phyloP scores from a whole-genome alignment of 2,329 filamentous ascomycete genomes.

The Fusarium camptoceras region DNA sequence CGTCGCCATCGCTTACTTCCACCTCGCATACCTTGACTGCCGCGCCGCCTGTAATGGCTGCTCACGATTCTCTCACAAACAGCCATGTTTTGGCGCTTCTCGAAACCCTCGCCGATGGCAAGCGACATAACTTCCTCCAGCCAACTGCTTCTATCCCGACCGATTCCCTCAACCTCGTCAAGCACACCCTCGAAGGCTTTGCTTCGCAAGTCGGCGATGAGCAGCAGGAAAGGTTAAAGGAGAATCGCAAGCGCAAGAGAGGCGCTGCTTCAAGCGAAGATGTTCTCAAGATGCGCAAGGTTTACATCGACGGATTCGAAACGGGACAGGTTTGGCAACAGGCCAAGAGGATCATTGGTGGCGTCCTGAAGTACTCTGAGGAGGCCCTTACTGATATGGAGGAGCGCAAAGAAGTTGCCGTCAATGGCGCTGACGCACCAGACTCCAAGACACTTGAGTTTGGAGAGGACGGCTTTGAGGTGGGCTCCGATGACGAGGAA shows the following conservation, averaged over 20 bases:
- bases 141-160: constrained; percentile 75
- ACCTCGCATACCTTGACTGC: constrained; percentile 73
- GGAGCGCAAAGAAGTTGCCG: constrained; percentile 60
- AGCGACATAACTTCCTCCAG: constrained; percentile 81
- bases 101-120: constrained; percentile 66
- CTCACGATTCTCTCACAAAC: constrained; percentile 51
- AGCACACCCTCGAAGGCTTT: constrained; percentile 81
- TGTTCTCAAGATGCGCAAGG: constrained; percentile 80
- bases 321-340: constrained; percentile 95
- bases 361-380: constrained; percentile 63
- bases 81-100: constrained; percentile 64
- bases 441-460: constrained; percentile 44
- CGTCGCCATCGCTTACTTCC: constrained; percentile 70
- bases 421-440: constrained; percentile 53
- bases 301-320: constrained; percentile 89
- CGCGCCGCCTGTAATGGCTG: constrained; percentile 58
- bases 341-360: constrained; percentile 80
- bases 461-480: constrained; percentile 49
- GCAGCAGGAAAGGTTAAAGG: constrained; percentile 75
- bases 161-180: constrained; percentile 79
- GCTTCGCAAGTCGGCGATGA: constrained; percentile 78
- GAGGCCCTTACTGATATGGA: constrained; percentile 62
- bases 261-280: constrained; percentile 61
- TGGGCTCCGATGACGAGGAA: constrained; percentile 48
- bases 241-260: constrained; percentile 83